Percentiles rank a stretch among this genome's conserved stretches.
phyloP scores from a whole-genome alignment of 345 rosid genomes.

The Eucalyptus viminalis region DNA sequence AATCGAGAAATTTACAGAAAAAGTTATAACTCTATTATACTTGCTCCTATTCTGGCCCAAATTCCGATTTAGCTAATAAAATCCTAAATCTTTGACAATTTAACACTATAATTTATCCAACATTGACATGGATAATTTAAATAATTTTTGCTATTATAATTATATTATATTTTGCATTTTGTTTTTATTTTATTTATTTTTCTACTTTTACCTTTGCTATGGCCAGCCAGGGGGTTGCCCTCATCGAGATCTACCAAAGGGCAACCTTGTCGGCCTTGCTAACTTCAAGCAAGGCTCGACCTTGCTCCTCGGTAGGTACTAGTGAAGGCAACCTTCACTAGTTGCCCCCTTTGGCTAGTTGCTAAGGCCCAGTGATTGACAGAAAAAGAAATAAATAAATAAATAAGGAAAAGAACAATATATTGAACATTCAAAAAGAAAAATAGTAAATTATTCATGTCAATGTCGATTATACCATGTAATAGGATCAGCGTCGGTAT shows the following conservation, averaged over 20 bases:
- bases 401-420: no score
- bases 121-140: rapidly evolving
- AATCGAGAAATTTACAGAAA: no score
- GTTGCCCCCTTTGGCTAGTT: no score
- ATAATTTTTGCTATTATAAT: no score
- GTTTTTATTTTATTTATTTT: no score
- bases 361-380: rapidly evolving
- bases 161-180: no score
- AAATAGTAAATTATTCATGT: no score
- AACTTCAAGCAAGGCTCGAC: neutral
- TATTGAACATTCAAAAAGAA: no score
- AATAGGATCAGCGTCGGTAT: rapidly evolving
- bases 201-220: rapidly evolving
- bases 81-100: rapidly evolving
- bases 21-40: neutral
- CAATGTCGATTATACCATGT: rapidly evolving
- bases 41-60: no score
- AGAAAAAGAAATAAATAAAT: no score
- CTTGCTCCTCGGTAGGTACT: rapidly evolving
- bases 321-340: rapidly evolving
- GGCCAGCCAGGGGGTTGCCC: neutral
- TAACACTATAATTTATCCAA: no score
- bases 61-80: neutral
- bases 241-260: rapidly evolving
- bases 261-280: neutral